Conservation (phyloP, 306 rosid species). For the Sesbania bispinosa region DNA sequence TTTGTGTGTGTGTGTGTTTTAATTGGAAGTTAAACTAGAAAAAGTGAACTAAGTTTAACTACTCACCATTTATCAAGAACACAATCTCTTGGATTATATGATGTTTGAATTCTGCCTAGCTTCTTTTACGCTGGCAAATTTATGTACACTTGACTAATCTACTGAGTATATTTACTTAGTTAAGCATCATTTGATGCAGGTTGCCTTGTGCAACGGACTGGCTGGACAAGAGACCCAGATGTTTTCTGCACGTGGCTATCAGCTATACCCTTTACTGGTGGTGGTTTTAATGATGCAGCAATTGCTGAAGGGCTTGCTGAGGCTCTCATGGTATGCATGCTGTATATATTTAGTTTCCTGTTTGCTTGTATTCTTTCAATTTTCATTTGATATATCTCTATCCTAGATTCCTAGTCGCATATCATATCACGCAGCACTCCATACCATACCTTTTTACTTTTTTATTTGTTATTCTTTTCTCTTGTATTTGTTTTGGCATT, state of each 20-base stretch:
- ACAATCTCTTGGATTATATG: conserved; percentile 10
- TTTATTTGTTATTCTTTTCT: not conserved
- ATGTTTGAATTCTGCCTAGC: conserved; percentile 12
- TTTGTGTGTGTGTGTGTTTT: not conserved
- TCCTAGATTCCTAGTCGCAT: too few relatives aligned
- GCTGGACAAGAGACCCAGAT: conserved; percentile 90
- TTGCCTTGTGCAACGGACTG: conserved; percentile 77
- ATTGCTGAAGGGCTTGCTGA: conserved; percentile 99
- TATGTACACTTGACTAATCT: conserved; percentile 15
- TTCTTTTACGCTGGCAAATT: not conserved
- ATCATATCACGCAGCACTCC: too few relatives aligned
- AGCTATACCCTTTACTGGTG: conserved; percentile 76
- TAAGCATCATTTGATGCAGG: conserved; percentile 48
- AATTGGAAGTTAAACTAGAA: not conserved
- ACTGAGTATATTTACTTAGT: conserved; percentile 3
- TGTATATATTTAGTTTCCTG: not conserved
- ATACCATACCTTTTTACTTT: too few relatives aligned
- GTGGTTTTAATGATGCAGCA: conserved; percentile 91
- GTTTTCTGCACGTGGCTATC: conserved; percentile 72
- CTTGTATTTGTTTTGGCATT: too few relatives aligned
- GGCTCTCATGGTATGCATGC: conserved; percentile 73
- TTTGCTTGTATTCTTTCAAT: conserved; percentile 21
- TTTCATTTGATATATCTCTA: conserved; percentile 8
- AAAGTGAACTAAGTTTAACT: not conserved
- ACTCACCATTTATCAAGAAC: not conserved